Percentiles rank a stretch among this genome's conserved stretches.
These are phyloP conservation scores for Oryza nivara DNA, from an alignment of 176 grass and related monocot species.

Conservation along the genomic window DNA sequence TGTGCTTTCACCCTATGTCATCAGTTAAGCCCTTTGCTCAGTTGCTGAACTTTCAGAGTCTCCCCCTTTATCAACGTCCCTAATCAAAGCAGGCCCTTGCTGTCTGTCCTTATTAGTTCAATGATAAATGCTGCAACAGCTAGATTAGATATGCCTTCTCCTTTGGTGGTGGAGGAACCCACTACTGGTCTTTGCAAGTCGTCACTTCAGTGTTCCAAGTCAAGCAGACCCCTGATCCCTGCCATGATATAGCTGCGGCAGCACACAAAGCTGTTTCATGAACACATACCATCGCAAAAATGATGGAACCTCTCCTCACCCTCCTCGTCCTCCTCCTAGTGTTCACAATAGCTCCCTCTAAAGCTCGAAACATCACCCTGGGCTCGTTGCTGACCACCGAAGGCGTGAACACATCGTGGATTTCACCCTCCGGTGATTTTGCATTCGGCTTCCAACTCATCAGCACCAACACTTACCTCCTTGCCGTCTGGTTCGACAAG, in stretches of 20 bases:
- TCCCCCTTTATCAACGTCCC: background rate
- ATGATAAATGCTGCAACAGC: background rate
- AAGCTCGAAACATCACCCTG: background rate
- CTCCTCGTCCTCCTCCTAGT: background rate
- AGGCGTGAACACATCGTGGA: background rate
- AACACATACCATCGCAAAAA: background rate
- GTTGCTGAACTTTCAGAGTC: too few relatives aligned
- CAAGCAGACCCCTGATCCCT: background rate
- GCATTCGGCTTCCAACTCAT: slow-evolving; percentile 40
- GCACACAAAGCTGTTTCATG: background rate
- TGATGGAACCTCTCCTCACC: background rate
- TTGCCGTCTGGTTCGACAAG: slow-evolving; percentile 38
- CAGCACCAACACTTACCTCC: slow-evolving; percentile 32
- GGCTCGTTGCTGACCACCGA: slow-evolving; percentile 5
- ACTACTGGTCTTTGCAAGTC: background rate
- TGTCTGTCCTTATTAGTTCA: background rate
- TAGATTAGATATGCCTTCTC: background rate
- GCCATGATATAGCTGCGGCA: background rate
- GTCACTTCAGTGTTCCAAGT: background rate
- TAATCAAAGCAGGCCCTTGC: background rate
- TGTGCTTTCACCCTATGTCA: too few relatives aligned
- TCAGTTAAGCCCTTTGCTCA: too few relatives aligned
- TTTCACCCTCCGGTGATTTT: slow-evolving; percentile 45
- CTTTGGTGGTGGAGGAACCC: background rate
- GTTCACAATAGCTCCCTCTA: background rate